phyloP scores from a whole-genome alignment of 1,284 basidiomycete species.

The Chalciporus piperatoides region DNA sequence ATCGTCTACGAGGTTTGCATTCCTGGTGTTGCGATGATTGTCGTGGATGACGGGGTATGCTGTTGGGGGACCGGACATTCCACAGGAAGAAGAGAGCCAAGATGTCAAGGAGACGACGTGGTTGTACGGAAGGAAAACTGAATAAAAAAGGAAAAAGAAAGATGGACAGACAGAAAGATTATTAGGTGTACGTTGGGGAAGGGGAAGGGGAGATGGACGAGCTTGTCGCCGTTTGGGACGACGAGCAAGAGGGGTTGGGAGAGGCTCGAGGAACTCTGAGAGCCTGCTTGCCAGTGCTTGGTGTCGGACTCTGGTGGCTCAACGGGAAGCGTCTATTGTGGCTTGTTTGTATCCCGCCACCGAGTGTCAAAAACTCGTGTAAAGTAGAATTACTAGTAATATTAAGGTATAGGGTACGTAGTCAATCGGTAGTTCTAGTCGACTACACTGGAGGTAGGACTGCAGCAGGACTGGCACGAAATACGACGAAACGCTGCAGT shows the following conservation, averaged over 20 bases:
- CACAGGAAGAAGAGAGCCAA: conserved; percentile 11
- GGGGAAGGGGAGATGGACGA: background rate
- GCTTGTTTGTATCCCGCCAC: conserved; percentile 16
- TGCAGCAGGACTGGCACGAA: no score
- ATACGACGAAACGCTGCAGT: no score
- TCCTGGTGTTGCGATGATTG: conserved; percentile 11
- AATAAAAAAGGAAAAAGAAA: background rate
- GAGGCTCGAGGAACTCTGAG: conserved; percentile 30
- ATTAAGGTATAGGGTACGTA: no score
- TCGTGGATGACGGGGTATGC: conserved; percentile 21
- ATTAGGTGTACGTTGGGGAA: conserved; percentile 4
- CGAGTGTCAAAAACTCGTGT: no score
- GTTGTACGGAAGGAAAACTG: background rate
- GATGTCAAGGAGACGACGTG: conserved; percentile 8
- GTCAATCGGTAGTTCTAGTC: background rate
- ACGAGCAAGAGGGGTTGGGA: conserved; percentile 34
- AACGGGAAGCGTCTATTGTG: conserved; percentile 14
- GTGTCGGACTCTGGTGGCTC: background rate
- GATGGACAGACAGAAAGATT: background rate
- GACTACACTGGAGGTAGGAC: no score
- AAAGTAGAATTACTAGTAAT: no score
- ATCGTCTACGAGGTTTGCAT: conserved; percentile 13
- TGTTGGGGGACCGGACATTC: conserved; percentile 26
- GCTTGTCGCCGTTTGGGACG: conserved; percentile 33
- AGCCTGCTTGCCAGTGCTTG: conserved; percentile 7